Conservation (phyloP, 1,284 basidiomycete genomes). For the Heterobasidion irregulare region DNA sequence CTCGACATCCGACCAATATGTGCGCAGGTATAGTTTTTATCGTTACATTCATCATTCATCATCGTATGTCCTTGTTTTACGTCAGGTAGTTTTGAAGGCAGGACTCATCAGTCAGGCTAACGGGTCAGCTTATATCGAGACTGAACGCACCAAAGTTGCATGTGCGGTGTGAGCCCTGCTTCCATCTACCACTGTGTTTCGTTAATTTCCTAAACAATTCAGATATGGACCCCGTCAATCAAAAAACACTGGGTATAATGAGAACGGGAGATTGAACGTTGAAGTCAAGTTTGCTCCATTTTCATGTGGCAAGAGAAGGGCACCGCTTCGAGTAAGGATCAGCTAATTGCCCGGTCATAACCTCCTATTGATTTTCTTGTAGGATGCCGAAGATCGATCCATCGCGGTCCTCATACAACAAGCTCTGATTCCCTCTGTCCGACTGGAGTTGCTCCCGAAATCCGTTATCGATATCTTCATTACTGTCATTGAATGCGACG, state of each 20-base stretch:
- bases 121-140: constrained; percentile 94
- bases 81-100: constrained; percentile 69
- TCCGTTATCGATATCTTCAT: constrained; percentile 90
- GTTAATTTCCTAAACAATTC: not conserved
- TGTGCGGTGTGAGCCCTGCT: constrained; percentile 76
- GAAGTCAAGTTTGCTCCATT: constrained; percentile 98
- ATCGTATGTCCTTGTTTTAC: not conserved
- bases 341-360: constrained; percentile 2
- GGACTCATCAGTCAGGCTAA: constrained; percentile 90
- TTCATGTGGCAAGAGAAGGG: constrained; percentile 67
- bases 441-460: constrained; percentile 89
- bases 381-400: constrained; percentile 93
- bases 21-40: constrained; percentile 29
- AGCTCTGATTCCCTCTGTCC: constrained; percentile 78
- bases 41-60: not conserved
- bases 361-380: constrained; percentile 6
- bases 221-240: constrained; percentile 94
- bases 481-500: constrained; percentile 87
- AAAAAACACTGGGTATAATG: constrained; percentile 71
- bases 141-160: constrained; percentile 82
- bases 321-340: constrained; percentile 74
- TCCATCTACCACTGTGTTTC: constrained; percentile 6
- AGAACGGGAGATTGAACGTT: constrained; percentile 85
- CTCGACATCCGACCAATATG: constrained; percentile 79
- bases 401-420: constrained; percentile 81